phyloP scores from a whole-genome alignment of 345 rosid species.

The Corchorus capsularis region DNA sequence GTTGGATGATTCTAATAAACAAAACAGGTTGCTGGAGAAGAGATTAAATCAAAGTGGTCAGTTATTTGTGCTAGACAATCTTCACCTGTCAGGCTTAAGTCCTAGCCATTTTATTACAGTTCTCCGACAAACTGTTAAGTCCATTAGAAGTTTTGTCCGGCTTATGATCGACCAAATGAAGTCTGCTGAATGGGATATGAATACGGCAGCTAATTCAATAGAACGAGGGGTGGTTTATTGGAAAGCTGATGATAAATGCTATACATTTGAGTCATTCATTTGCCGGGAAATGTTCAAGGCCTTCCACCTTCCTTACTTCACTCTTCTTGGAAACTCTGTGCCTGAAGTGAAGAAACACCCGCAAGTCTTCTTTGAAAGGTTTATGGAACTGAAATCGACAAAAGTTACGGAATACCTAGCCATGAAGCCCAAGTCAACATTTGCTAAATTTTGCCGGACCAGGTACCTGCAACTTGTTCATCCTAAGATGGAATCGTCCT shows the following conservation, averaged over 20 bases:
- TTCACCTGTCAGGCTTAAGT: slow-evolving; percentile 50
- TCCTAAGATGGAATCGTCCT: slow-evolving; percentile 75
- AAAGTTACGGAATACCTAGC: slow-evolving; percentile 52
- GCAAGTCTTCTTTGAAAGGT: slow-evolving; percentile 55
- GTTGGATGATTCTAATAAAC: slow-evolving; percentile 44
- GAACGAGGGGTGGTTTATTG: slow-evolving; percentile 51
- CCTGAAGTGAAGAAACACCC: slow-evolving; percentile 34
- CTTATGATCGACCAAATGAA: slow-evolving; percentile 66
- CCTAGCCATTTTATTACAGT: slow-evolving; percentile 55
- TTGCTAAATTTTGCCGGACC: slow-evolving; percentile 55
- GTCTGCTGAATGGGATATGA: slow-evolving; percentile 69
- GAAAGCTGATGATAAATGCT: slow-evolving; percentile 73
- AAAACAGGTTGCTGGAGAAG: slow-evolving; percentile 59
- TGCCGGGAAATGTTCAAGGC: slow-evolving; percentile 76
- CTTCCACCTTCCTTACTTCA: slow-evolving; percentile 62
- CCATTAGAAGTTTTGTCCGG: slow-evolving; percentile 66
- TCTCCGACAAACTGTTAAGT: slow-evolving; percentile 61
- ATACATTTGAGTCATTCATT: slow-evolving; percentile 71
- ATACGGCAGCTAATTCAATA: slow-evolving; percentile 61
- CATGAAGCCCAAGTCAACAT: slow-evolving; percentile 61
- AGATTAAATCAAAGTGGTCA: slow-evolving; percentile 68
- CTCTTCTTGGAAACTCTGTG: slow-evolving; percentile 33
- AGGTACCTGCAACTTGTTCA: slow-evolving; percentile 77
- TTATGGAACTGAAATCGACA: slow-evolving; percentile 58
- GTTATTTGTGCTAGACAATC: slow-evolving; percentile 50